phyloP scores from a whole-genome alignment of 2,329 filamentous ascomycete genomes.

The Diplocarpon rosae region DNA sequence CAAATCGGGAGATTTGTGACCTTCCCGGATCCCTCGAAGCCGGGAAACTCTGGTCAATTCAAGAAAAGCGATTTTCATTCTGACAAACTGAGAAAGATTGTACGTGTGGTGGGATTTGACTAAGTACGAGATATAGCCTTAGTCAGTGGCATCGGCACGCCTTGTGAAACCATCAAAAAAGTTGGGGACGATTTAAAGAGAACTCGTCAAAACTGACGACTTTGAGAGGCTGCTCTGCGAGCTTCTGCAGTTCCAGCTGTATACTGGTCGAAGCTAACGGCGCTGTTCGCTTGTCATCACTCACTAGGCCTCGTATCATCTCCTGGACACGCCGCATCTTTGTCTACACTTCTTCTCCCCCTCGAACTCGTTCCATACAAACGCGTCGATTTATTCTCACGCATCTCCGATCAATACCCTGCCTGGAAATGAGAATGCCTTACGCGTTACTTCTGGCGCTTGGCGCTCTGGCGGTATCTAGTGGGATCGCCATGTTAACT shows the following conservation, averaged over 20 bases:
- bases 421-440: conserved; percentile 16
- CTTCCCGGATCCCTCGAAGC: conserved; percentile 10
- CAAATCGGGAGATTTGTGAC: conserved; percentile 8
- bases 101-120: conserved; percentile 8
- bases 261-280: conserved; percentile 9
- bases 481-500: conserved; percentile 20
- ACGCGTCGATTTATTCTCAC: conserved; percentile 2
- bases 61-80: conserved; percentile 8
- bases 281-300: conserved; percentile 19
- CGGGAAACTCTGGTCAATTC: conserved; percentile 5
- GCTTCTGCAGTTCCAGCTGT: conserved; percentile 4
- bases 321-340: conserved; percentile 3
- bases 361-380: conserved; percentile 12
- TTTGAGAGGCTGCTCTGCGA: conserved; percentile 12
- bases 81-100: conserved; percentile 13
- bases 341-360: conserved; percentile 8
- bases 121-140: conserved; percentile 10
- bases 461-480: conserved; percentile 22
- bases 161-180: conserved; percentile 12
- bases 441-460: conserved; percentile 19
- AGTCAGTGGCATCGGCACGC: conserved; percentile 10
- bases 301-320: conserved; percentile 15
- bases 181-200: conserved; percentile 7
- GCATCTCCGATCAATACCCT: not conserved
- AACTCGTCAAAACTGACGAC: conserved; percentile 10